Evolutionary conservation across 1,139 yeast genomes (phyloP), one percentile per base, ranked within the genome.

Genomic region (Chernovozyma aurita): DNA sequence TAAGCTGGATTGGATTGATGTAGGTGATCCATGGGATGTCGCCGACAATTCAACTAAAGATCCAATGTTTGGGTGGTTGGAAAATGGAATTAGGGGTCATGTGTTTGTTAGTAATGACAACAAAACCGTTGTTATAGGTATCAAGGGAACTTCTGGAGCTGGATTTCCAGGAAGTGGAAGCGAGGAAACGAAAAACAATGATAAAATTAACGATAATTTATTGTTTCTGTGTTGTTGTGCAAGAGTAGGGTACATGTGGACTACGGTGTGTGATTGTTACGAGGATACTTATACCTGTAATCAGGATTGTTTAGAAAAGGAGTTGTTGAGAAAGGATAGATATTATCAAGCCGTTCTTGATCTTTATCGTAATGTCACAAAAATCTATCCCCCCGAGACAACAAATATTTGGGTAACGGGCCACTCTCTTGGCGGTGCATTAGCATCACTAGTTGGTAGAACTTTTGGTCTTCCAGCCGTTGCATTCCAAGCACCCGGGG

Each of bases 201-300:
- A 92, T 56, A 87, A 87, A 58, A 61, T 73, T 26, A 92, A 92
- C 55, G 98, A 94, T 55, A 92, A 92, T 54, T 57, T 92, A 38
- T 61, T 92, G 31, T 92, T 92, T 55, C 85, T 95, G 14, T 92
- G 99, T 57, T 92, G 99, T 58, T 92, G 99, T 63, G 98, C 97
- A 1, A 71, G 97, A 28, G 82, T 92, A 6, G 78, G 94, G 38
- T 90, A 88, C 49, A 63, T 87, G 60, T 94, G 98, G 98, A 79
- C 81, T 7, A 85, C 97, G 0, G 97, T 90, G 1, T 92, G 99
- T 60, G 97, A 88, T 58, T 92, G 99, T 55, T 90, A 83, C 54
- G 78, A 80, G 43, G 79, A 77, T 40, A 77, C 95, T 0, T 87
- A 86, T 56, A 86, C 95, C 0, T 92, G 99, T 59, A 83, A 87